These are phyloP conservation scores for Euphorbia corollata DNA, from an alignment of 441 rosid species.

Conservation along the genomic window DNA sequence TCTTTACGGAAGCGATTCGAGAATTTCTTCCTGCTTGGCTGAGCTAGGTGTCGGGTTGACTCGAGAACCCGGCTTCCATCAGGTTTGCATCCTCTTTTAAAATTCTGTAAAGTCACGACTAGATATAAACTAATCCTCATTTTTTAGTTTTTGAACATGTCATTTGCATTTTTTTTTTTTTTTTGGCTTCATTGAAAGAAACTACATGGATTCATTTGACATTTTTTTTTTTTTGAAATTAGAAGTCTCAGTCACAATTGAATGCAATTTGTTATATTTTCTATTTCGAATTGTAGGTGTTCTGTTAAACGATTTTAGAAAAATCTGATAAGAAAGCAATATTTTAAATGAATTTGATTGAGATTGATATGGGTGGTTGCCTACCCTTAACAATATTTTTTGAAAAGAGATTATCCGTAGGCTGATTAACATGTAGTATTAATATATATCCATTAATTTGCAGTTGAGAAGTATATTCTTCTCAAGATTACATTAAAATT, in stretches of 20 bases:
- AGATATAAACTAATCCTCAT: too few relatives aligned
- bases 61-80: slow-evolving; percentile 90
- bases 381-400: background rate
- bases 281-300: background rate
- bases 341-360: background rate
- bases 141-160: too few relatives aligned
- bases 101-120: too few relatives aligned
- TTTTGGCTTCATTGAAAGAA: background rate
- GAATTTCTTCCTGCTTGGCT: slow-evolving; percentile 65
- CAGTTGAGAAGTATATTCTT: background rate
- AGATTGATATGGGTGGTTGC: background rate
- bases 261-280: background rate
- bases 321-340: background rate
- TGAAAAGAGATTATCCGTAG: background rate
- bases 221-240: too few relatives aligned
- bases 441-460: background rate
- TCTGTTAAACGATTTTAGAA: background rate
- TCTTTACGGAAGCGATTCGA: slow-evolving; percentile 77
- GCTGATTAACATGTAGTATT: too few relatives aligned
- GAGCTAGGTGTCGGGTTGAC: slow-evolving; percentile 82
- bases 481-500: background rate
- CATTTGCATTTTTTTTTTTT: too few relatives aligned
- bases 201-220: too few relatives aligned
- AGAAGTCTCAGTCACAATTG: background rate
- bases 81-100: slow-evolving; percentile 35